Evolutionary conservation across 2,329 filamentous ascomycete genomes (phyloP), one percentile per base, ranked within the genome.

Genomic region (Blumeriella jaapii): DNA sequence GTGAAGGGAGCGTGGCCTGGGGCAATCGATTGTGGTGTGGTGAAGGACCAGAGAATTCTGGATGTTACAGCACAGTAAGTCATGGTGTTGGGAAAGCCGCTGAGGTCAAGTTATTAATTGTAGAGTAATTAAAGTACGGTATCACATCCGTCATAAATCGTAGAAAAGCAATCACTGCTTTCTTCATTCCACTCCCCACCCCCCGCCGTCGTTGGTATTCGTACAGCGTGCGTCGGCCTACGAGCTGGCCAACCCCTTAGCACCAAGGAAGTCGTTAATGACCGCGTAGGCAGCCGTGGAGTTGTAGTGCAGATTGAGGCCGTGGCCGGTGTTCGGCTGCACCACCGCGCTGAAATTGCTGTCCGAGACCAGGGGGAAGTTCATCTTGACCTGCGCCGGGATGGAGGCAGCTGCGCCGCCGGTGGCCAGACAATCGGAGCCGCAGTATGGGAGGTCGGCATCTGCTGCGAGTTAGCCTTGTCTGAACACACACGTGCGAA

Each of bases 391-490:
- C 34, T 56, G 45, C 5, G 55, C 47, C 1, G 61, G 53, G 23
- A 48, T 34, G 4, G 31, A 40, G 2, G 38, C 13, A 3, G 40
- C 36, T n/a, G 24, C 41, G 25, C 54, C 45, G 10, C 56, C 59
- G 0, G 64, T 69, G 13, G 55, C 59, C 3, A 59, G 49, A 56
- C 74, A 79, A 53, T 78, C 67, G 16, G 72, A 70, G 3, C 74
- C 75, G 40, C 76, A 80, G 54, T 73, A 79, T 5, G 69, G 65
- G 8, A 68, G 39, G 31, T 75, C 67, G 9, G 54, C 10, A 36
- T 56, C 42, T 38, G 23, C 6, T 31, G 5, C 23, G 10, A 29
- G 29, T 29, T 26, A 23, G 31, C 20, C 6, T 22, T 6, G 11
- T 22, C 6, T 22, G 6, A 11, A 22, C 11, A 11, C 20, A 11